Conservation (phyloP, 352 stramenopile species). For the Phytophthora cryptogea region DNA sequence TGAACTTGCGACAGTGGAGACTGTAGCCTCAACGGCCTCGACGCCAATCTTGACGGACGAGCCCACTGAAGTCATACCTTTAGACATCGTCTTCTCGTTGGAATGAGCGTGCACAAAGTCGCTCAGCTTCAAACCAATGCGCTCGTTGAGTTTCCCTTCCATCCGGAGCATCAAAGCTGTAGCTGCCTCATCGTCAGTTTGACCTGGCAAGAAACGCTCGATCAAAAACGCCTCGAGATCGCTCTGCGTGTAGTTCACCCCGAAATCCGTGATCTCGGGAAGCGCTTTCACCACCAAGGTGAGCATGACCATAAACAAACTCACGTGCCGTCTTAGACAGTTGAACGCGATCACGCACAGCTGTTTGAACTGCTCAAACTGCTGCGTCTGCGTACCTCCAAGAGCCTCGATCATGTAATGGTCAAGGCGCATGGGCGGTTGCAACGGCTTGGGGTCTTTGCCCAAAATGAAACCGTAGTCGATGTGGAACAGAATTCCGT, state of each 20-base stretch:
- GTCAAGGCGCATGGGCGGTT: constrained; percentile 97
- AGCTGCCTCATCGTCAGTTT: constrained; percentile 82
- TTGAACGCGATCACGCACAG: constrained; percentile 89
- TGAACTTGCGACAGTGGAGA: constrained; percentile 81
- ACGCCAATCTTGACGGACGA: constrained; percentile 85
- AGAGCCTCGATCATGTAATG: constrained; percentile 91
- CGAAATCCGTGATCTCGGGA: constrained; percentile 87
- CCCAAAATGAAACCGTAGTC: constrained; percentile 99
- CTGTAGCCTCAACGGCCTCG: constrained; percentile 68
- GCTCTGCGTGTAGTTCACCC: constrained; percentile 83
- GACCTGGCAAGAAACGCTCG: constrained; percentile 79
- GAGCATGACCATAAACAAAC: constrained; percentile 88
- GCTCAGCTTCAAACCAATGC: constrained; percentile 83
- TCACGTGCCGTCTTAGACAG: constrained; percentile 83
- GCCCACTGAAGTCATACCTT: constrained; percentile 78
- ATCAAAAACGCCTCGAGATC: constrained; percentile 86
- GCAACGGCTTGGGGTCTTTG: constrained; percentile 97
- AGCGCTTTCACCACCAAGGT: constrained; percentile 82
- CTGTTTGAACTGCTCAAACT: constrained; percentile 88
- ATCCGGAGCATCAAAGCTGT: constrained; percentile 83
- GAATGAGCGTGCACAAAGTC: constrained; percentile 87
- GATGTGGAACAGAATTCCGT: constrained; percentile 99
- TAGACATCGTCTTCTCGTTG: constrained; percentile 86
- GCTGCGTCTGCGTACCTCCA: constrained; percentile 71
- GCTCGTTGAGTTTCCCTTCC: constrained; percentile 88